Evolutionary conservation across 106 monocot species (phyloP).

Genomic region (Allium cepa): DNA sequence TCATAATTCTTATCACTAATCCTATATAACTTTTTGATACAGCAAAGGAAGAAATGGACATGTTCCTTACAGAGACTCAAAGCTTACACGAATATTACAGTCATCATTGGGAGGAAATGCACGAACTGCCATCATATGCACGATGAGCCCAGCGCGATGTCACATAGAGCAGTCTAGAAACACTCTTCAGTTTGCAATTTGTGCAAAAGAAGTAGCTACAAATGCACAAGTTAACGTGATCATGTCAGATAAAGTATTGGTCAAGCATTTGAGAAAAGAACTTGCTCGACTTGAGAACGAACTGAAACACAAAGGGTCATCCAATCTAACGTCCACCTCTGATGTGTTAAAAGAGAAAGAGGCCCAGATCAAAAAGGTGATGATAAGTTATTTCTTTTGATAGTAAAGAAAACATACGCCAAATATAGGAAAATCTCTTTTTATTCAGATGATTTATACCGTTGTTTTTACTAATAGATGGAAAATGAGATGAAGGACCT

Average conservation of each 20-base stretch:
- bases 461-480: slow-evolving; percentile 37
- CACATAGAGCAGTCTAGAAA: slow-evolving; percentile 70
- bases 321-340: slow-evolving; percentile 13
- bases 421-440: background rate
- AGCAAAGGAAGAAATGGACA: slow-evolving; percentile 66
- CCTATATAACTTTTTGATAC: slow-evolving; percentile 2
- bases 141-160: slow-evolving; percentile 69
- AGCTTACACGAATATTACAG: slow-evolving; percentile 72
- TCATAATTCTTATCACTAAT: background rate
- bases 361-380: slow-evolving; percentile 65
- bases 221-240: slow-evolving; percentile 64
- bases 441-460: background rate
- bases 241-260: slow-evolving; percentile 89
- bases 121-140: slow-evolving; percentile 69
- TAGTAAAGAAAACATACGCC: too few species aligned
- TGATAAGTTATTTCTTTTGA: background rate
- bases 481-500: slow-evolving; percentile 82
- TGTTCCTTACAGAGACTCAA: slow-evolving; percentile 71
- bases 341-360: slow-evolving; percentile 77
- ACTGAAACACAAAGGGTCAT: slow-evolving; percentile 37
- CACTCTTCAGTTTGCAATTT: slow-evolving; percentile 60
- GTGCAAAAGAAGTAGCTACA: slow-evolving; percentile 61
- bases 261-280: slow-evolving; percentile 80
- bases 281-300: slow-evolving; percentile 73
- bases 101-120: slow-evolving; percentile 62